Conservation (phyloP, 495 filamentous ascomycete genomes). For the Aspergillus homomorphus region DNA sequence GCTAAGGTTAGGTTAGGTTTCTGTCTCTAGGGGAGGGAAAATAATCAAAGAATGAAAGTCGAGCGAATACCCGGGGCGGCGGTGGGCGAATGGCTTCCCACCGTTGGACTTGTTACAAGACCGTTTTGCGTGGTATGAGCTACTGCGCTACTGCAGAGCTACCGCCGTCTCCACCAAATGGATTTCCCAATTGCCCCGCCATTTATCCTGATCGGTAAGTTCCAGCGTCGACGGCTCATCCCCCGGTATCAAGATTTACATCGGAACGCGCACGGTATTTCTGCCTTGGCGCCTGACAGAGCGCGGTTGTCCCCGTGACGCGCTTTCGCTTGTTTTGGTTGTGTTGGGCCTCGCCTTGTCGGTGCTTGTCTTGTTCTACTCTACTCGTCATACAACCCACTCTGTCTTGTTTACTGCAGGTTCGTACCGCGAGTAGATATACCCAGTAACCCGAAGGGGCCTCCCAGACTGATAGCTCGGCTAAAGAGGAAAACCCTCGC, state of each 20-base stretch:
- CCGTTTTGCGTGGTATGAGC: conserved; percentile 9
- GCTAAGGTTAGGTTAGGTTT: conserved; percentile 9
- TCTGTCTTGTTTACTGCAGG: no score
- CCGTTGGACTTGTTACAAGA: conserved; percentile 1
- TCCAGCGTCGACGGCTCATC: conserved; percentile 16
- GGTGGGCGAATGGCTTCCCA: conserved; percentile 13
- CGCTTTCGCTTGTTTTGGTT: neutral
- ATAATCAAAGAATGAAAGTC: conserved; percentile 12
- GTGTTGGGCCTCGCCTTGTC: neutral
- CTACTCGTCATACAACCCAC: no score
- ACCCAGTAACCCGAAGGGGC: no score
- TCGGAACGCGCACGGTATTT: conserved; percentile 6
- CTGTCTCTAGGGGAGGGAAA: conserved; percentile 17
- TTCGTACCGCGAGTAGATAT: no score
- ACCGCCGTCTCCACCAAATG: conserved; percentile 7
- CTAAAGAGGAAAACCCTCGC: no score
- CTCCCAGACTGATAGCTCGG: no score
- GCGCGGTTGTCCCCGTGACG: conserved; percentile 18
- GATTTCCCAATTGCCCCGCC: neutral
- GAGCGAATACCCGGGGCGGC: conserved; percentile 10
- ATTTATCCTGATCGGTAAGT: neutral
- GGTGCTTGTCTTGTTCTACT: no score
- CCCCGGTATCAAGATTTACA: conserved; percentile 22
- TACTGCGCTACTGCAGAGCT: conserved; percentile 13
- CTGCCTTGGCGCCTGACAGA: conserved; percentile 10